A percentile compares a stretch with the other conserved stretches of the same genome.
Evolutionary conservation across 805 yeast genomes (phyloP).

Genomic region (Candida tallmaniae): DNA sequence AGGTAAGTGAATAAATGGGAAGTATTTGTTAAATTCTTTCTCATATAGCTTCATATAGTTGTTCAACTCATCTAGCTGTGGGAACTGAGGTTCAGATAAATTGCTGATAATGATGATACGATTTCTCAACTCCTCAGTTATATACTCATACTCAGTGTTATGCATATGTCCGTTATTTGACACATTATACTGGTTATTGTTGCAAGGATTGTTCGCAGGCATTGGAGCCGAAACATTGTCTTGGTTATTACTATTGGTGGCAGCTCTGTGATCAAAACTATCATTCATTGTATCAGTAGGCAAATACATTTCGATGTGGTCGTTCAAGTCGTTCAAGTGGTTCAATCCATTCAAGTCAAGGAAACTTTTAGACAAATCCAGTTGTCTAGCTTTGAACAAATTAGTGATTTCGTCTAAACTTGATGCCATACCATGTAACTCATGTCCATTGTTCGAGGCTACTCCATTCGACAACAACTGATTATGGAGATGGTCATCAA

Average conservation of each 20-base stretch:
- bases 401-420: slow-evolving; percentile 48
- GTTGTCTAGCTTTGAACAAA: slow-evolving; percentile 61
- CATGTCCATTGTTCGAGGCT: slow-evolving; percentile 3
- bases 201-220: neutral
- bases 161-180: neutral
- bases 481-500: slow-evolving; percentile 4
- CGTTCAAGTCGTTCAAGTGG: neutral
- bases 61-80: slow-evolving; percentile 71
- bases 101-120: slow-evolving; percentile 52
- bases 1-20: slow-evolving; percentile 80
- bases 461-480: too few relatives aligned
- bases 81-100: slow-evolving; percentile 58
- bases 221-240: neutral
- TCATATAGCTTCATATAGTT: slow-evolving; percentile 71
- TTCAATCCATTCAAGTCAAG: neutral
- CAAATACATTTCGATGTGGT: slow-evolving; percentile 1
- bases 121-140: slow-evolving; percentile 46
- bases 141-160: slow-evolving; percentile 1
- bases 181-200: neutral
- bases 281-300: neutral
- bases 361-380: slow-evolving; percentile 49
- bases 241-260: neutral
- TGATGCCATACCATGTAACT: too few relatives aligned
- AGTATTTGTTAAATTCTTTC: slow-evolving; percentile 72
- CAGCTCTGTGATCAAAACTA: neutral